Base-by-base conservation (phyloP, 2,329 filamentous ascomycete genomes). In the Amesomyces nigricolor region DNA sequence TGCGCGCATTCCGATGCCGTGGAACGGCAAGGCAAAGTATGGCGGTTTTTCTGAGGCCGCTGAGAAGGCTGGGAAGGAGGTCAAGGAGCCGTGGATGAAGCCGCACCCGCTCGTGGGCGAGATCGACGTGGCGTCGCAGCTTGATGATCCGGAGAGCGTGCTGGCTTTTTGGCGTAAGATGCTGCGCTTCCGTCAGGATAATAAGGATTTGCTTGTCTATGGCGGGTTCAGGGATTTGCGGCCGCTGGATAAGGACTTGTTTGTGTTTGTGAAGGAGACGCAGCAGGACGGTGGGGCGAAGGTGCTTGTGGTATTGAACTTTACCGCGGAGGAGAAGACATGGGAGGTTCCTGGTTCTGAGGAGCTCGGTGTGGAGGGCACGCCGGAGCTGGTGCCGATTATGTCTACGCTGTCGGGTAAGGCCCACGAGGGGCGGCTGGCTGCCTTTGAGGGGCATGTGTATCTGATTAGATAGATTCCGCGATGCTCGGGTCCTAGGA, bases 21-120 rank as follows among this genome's bases (percentile, higher is more conserved):
- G 52, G 52, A 45, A 54, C 16, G 45, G 45, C 39, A 44, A 45
- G 29, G 39, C 46, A 8, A 54, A 49, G 46, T 49, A 54, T 39
- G 52, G 45, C 30, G 52, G 52, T 29, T 54, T 54, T 30, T 49
- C 52, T 14, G 46, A 49, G 38, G 46, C 52, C 3, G 52, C 52
- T 0, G 52, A 54, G n/a, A 11, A 43, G 17, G 52, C 38, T 3
- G 52, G 52, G 17, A 49, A 45, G 30, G 46, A 49, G 46, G 30
- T 54, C 13, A n/a, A 45, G 9, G 46, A 54, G 39, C 52, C 52
- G 8, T 54, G 52, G 52, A 54, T 54, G 52, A 54, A 54, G 52
- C 46, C 52, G 14, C 52, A 54, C 5, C 52, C 52, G 5, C 45
- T 54, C 8, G 52, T 46, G 11, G 30, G 14, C 39, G 46, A 49